These are phyloP conservation scores for Cyphellophora europaea DNA, from an alignment of 2,329 filamentous ascomycete species.

Conservation along the genomic window DNA sequence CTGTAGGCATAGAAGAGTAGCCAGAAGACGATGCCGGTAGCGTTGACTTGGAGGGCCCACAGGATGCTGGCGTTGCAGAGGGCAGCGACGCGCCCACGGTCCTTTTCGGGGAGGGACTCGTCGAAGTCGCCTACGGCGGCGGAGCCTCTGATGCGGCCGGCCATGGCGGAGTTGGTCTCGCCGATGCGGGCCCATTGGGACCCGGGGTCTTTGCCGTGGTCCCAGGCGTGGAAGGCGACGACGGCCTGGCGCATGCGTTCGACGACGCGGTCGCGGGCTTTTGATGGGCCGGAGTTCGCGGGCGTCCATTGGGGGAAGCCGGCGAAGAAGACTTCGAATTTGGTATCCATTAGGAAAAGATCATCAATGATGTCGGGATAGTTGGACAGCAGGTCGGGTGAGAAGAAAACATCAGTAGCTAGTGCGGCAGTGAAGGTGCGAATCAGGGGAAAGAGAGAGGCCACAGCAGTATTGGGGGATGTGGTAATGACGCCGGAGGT, in stretches of 20 bases:
- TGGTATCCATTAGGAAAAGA: constrained; percentile 45
- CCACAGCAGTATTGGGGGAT: constrained; percentile 39
- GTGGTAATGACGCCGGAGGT: constrained; percentile 33
- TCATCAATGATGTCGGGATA: constrained; percentile 46
- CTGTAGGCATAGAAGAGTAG: constrained; percentile 37
- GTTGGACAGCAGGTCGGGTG: constrained; percentile 40
- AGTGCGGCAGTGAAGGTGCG: constrained; percentile 48
- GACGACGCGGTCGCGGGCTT: constrained; percentile 34
- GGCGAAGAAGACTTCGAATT: constrained; percentile 44
- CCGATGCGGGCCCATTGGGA: constrained; percentile 38
- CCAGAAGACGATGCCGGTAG: constrained; percentile 44
- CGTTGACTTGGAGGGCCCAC: constrained; percentile 47
- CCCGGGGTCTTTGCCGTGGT: constrained; percentile 33
- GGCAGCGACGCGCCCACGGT: constrained; percentile 37
- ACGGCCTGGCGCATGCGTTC: constrained; percentile 32
- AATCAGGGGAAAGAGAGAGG: constrained; percentile 42
- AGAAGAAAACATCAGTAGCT: constrained; percentile 40
- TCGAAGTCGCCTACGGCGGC: constrained; percentile 19
- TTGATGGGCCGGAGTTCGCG: constrained; percentile 37
- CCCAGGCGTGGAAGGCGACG: constrained; percentile 31
- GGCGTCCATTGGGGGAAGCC: constrained; percentile 49
- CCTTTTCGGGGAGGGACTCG: constrained; percentile 25
- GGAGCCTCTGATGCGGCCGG: constrained; percentile 31
- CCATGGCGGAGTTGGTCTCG: constrained; percentile 37
- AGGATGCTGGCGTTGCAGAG: neutral